Evolutionary conservation across 257 asterid genomes (phyloP), one percentile per base, ranked within the genome.

Genomic region (Euphrasia confusa): DNA sequence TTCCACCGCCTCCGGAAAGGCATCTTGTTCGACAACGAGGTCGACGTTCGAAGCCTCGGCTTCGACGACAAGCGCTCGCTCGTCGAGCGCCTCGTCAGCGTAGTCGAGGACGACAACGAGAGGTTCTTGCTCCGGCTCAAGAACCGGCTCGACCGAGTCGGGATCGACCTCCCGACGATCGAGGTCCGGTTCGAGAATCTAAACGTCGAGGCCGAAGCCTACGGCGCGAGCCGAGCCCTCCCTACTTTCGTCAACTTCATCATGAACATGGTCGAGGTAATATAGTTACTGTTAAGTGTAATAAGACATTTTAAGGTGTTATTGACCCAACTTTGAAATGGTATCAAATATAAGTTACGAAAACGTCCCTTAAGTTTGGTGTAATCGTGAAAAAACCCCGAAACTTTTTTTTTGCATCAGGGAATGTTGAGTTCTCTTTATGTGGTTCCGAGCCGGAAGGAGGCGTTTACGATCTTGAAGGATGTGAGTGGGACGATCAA

Each of bases 401-500:
- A 44, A 44, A 44, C n/a, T 44, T 45, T 45, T 9, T 45, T 9
- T 47, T 10, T n/a, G n/a, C n/a, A 2, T 5, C 69, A 80, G 85
- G 83, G 75, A 15, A 60, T 77, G 64, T 67, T 75, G 53, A 75
- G 57, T 63, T 72, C 30, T 67, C 69, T 80, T 3, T 82, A 58
- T 39, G 53, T 81, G 50, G 62, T 78, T 13, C 75, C 77, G 3
- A 78, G 73, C 64, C 64, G 72, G 71, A 83, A 75, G 81, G 74
- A 68, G 58, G 66, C 58, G 3, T 54, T 81, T 12, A 49, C 81
- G 8, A 81, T 83, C 62, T 83, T 83, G 42, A 68, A 64, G 5
- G 76, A 78, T 64, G 81, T 80, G 37, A 77, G 83, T 12, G 87
- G 90, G 58, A 72, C 78, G 21, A 55, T 83, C 72, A 79, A 76